Evolutionary conservation across 306 rosid genomes (phyloP).

Genomic region (Vigna angularis): DNA sequence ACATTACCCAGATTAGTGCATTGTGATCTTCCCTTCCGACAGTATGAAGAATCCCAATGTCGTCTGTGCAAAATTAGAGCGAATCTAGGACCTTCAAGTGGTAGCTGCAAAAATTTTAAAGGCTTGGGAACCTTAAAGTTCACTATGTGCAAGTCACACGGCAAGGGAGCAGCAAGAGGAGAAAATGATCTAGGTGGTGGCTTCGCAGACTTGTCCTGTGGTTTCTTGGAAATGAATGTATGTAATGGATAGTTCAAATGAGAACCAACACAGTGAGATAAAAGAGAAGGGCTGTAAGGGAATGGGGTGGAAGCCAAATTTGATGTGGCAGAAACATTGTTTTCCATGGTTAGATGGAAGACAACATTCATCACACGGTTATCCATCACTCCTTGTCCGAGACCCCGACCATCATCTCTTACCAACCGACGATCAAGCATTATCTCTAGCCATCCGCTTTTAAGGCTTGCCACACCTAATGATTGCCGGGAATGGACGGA

Average conservation of each 20-base stretch:
- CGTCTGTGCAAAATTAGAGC: slow-evolving; percentile 72
- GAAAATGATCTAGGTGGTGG: slow-evolving; percentile 78
- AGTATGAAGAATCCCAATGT: slow-evolving; percentile 87
- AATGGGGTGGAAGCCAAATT: slow-evolving; percentile 59
- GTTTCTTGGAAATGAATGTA: slow-evolving; percentile 79
- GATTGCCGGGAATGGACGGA: slow-evolving; percentile 93
- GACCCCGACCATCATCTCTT: slow-evolving; percentile 96
- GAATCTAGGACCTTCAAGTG: slow-evolving; percentile 65
- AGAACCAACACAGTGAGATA: slow-evolving; percentile 74
- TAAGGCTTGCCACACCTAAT: slow-evolving; percentile 91
- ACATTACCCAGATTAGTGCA: slow-evolving; percentile 73
- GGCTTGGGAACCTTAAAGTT: slow-evolving; percentile 92
- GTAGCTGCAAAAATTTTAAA: slow-evolving; percentile 66
- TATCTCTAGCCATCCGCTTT: slow-evolving; percentile 92
- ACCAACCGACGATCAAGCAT: slow-evolving; percentile 95
- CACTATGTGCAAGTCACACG: slow-evolving; percentile 95
- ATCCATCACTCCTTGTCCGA: slow-evolving; percentile 98
- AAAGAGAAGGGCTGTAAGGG: slow-evolving; percentile 83
- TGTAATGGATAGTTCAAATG: slow-evolving; percentile 90
- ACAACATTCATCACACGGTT: slow-evolving; percentile 84
- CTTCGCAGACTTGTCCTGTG: slow-evolving; percentile 60
- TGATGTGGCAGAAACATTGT: slow-evolving; percentile 67
- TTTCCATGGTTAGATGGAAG: slow-evolving; percentile 80
- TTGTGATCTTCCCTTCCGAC: slow-evolving; percentile 79
- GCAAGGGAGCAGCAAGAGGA: slow-evolving; percentile 79